Evolutionary conservation across 2,329 filamentous ascomycete species (phyloP).

Genomic region (Thelonectria olida): DNA sequence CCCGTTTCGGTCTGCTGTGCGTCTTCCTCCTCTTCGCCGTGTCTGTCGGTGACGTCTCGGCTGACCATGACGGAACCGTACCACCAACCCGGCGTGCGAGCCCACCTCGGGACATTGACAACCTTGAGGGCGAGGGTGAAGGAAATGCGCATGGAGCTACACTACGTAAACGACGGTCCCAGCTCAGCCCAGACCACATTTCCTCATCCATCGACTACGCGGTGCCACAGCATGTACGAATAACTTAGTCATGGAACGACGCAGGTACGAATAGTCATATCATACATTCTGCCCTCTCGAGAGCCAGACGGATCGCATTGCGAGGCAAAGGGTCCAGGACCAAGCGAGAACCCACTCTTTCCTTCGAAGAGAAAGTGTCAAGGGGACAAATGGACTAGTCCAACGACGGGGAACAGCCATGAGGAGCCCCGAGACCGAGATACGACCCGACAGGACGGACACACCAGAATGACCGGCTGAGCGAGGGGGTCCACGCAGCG

Average conservation of each 20-base stretch:
- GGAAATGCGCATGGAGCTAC: not conserved
- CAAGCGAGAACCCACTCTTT: slow-evolving; percentile 5
- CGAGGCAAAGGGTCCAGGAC: not conserved
- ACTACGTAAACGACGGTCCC: not conserved
- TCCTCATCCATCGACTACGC: not conserved
- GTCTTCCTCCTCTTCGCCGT: slow-evolving; percentile 13
- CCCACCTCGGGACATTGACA: slow-evolving; percentile 25
- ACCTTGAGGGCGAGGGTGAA: slow-evolving; percentile 1
- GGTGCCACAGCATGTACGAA: no score
- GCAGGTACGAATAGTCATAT: no score
- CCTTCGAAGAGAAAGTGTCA: not conserved
- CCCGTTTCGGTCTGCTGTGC: slow-evolving; percentile 25
- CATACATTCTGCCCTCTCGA: no score
- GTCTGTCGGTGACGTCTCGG: slow-evolving; percentile 26
- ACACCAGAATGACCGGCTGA: slow-evolving; percentile 1
- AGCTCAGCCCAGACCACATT: slow-evolving; percentile 18
- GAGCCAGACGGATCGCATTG: not conserved
- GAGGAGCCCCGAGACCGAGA: slow-evolving; percentile 35
- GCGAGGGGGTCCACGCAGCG: not conserved
- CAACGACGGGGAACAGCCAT: slow-evolving; percentile 32
- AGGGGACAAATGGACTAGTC: slow-evolving; percentile 7
- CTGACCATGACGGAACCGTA: slow-evolving; percentile 36
- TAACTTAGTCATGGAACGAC: no score
- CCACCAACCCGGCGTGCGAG: slow-evolving; percentile 19
- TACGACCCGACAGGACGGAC: slow-evolving; percentile 27